A percentile compares a stretch with the other conserved stretches of the same genome.
phyloP scores from a whole-genome alignment of 345 rosid species.

The Schrenkiella parvula region DNA sequence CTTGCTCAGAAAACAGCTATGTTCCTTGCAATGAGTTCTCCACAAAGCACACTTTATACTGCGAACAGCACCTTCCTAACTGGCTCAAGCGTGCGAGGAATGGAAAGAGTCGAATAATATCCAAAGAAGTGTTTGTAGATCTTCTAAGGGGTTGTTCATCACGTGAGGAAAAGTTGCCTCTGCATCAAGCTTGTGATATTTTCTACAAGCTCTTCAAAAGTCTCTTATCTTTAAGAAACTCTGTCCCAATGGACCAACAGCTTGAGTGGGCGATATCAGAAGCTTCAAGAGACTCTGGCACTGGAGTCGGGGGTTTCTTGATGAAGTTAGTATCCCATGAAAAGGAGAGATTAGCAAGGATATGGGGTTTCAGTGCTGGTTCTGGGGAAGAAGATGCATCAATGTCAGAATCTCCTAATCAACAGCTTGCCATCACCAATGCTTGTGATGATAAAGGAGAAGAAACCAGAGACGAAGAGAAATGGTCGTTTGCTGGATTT shows the following conservation, averaged over 20 bases:
- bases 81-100: conserved; percentile 99
- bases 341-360: conserved; percentile 61
- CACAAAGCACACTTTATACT: conserved; percentile 69
- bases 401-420: conserved; percentile 40
- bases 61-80: conserved; percentile 93
- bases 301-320: conserved; percentile 58
- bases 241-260: conserved; percentile 87
- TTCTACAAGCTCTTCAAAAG: conserved; percentile 94
- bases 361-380: conserved; percentile 63
- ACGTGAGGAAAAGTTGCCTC: conserved; percentile 56
- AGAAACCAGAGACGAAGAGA: conserved; percentile 62
- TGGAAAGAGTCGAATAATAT: conserved; percentile 93
- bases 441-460: conserved; percentile 34
- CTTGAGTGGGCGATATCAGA: conserved; percentile 94
- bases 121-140: conserved; percentile 85
- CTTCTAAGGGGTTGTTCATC: conserved; percentile 62
- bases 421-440: conserved; percentile 39
- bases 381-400: conserved; percentile 35
- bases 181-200: conserved; percentile 94
- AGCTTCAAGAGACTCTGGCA: conserved; percentile 58
- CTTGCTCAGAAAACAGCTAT: conserved; percentile 41
- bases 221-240: conserved; percentile 80
- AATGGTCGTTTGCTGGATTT: conserved; percentile 76
- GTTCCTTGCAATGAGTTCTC: conserved; percentile 63
- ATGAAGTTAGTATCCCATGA: conserved; percentile 69